Base-by-base conservation (phyloP, 2,329 filamentous ascomycete genomes). In the Diplodia mutila region DNA sequence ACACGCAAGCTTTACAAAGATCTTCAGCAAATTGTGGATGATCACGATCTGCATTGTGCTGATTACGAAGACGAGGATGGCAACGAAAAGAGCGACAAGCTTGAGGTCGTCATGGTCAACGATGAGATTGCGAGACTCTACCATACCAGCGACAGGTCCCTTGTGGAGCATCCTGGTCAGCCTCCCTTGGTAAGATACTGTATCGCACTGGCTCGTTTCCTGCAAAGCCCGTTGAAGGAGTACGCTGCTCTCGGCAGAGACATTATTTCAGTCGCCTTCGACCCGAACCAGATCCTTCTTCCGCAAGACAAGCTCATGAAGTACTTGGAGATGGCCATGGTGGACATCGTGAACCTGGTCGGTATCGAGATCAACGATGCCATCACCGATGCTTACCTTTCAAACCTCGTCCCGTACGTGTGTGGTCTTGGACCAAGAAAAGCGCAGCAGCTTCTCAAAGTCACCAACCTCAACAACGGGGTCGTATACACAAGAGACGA, bases 51-150 rank as follows among this genome's bases (percentile, higher is more conserved):
- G 11, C 89, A 89, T 72, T 91, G 92, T 3, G 88, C 91, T 16
- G 88, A 92, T n/a, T 97, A 91, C 74, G 89, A 93, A 63, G 92
- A 97, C 71, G 80, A 80, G 12, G 88, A 87, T 32, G 88, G 88
- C 67, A 90, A 93, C 69, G 90, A 91, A 70, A 86, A 89, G 67
- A 91, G 85, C 68, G 93, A 97, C 74, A 87, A 88, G 12, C 84
- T 99, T 34, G 94, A 98, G 68, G 91, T 98, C 11, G 85, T 98
- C 34, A 88, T 97, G 66, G 91, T 97, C 70, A 97, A 98, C 73
- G 95, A 99, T 73, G 95, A 99, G 80, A 93, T 97, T 61, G 95
- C 95, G n/a, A 89, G 95, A 53, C 86, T 98, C 4, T 99, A 97
- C 82, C 94, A 97, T 79, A 92, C 93, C 73, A 97, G 93, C 76